A percentile compares a stretch with the other conserved stretches of the same genome.
phyloP scores from a whole-genome alignment of 768 basidiomycete species.

The Lactarius tabidus region DNA sequence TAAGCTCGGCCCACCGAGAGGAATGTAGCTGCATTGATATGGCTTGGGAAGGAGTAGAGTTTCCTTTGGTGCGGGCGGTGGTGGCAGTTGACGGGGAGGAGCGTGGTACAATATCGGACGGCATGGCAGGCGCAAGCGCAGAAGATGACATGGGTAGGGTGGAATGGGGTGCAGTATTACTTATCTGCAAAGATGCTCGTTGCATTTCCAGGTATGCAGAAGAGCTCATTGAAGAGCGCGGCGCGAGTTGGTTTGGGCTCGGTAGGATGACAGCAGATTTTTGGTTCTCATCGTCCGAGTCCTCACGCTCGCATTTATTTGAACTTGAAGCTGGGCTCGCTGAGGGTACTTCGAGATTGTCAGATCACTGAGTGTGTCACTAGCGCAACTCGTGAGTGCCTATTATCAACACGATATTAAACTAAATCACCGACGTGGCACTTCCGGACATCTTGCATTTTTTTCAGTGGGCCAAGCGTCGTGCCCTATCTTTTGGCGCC shows the following conservation, averaged over 20 bases:
- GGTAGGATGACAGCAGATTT: neutral
- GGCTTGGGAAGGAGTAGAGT: neutral
- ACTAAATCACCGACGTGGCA: conserved; percentile 31
- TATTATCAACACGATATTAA: neutral
- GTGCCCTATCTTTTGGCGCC: conserved; percentile 44
- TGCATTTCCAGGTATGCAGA: neutral
- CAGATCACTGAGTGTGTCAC: conserved; percentile 19
- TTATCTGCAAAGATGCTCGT: neutral
- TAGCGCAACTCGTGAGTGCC: neutral
- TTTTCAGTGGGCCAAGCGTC: conserved; percentile 37
- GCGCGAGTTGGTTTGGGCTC: neutral
- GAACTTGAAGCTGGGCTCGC: conserved; percentile 18
- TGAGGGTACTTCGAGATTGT: conserved; percentile 15
- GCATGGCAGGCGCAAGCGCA: neutral
- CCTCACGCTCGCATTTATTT: no score
- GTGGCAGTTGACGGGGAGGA: neutral
- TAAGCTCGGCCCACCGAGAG: conserved; percentile 7
- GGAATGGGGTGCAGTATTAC: neutral
- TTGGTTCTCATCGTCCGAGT: conserved; percentile 8
- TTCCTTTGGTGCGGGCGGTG: neutral
- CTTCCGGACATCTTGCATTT: conserved; percentile 49
- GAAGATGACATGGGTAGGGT: neutral
- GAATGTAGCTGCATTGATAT: conserved; percentile 5
- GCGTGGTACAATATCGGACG: neutral
- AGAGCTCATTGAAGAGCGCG: neutral